Evolutionary conservation across 1,284 basidiomycete genomes (phyloP).

Genomic region (Ceratobasidium sp.): DNA sequence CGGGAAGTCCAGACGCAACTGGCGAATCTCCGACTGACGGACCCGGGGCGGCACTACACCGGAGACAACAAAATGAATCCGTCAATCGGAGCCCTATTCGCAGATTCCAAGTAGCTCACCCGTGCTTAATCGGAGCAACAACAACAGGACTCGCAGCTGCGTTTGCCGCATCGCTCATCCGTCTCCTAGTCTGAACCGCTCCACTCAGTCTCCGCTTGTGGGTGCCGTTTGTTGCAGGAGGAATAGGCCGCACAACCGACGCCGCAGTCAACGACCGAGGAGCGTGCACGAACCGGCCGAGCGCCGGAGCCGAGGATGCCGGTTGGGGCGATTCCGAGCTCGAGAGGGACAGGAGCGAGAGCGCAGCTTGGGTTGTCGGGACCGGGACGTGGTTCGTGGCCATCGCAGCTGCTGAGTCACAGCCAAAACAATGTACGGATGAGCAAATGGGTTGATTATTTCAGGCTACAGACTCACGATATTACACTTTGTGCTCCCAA

Average conservation of each 20-base stretch:
- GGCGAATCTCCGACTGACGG: conserved; percentile 41
- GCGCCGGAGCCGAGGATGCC: not conserved
- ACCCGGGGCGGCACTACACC: not conserved
- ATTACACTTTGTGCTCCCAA: not conserved
- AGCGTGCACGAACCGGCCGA: conserved; percentile 21
- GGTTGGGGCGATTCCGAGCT: not conserved
- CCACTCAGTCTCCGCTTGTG: conserved; percentile 65
- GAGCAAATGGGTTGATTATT: not conserved
- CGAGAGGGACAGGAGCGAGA: conserved; percentile 28
- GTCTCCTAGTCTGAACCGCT: conserved; percentile 67
- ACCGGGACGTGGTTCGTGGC: conserved; percentile 18
- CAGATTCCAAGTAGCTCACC: not conserved
- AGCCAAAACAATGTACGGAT: not conserved
- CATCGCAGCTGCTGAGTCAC: conserved; percentile 7
- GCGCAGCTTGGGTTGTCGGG: conserved; percentile 21
- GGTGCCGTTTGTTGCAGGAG: conserved; percentile 47
- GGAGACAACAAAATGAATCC: not conserved
- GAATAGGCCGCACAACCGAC: conserved; percentile 1
- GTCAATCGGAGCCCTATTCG: no score
- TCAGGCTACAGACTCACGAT: not conserved
- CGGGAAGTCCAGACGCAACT: conserved; percentile 42
- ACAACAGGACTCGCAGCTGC: conserved; percentile 73
- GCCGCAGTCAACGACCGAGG: conserved; percentile 4
- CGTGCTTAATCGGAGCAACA: conserved; percentile 49
- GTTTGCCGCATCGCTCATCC: conserved; percentile 77